These are phyloP conservation scores for Buddleja alternifolia DNA, from an alignment of 257 asterid genomes.

Conservation along the genomic window DNA sequence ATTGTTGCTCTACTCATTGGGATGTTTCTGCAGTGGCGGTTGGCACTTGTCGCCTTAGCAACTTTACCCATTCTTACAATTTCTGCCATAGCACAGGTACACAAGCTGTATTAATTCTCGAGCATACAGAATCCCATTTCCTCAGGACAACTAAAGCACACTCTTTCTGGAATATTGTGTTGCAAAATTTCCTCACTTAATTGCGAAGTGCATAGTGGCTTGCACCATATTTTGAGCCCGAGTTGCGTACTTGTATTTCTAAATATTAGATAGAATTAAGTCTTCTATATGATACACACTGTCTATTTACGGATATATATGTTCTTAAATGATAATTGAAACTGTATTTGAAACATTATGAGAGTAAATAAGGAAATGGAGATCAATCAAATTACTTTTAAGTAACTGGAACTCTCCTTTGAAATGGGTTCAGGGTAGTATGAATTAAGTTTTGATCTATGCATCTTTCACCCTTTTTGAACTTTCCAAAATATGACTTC, in stretches of 20 bases:
- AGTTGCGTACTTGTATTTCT: conserved; percentile 15
- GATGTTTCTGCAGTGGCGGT: conserved; percentile 89
- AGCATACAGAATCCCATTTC: not conserved
- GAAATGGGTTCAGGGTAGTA: no score
- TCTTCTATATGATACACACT: not conserved
- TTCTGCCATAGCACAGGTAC: conserved; percentile 97
- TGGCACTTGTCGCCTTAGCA: conserved; percentile 97
- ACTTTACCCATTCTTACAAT: conserved; percentile 88
- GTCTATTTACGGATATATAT: not conserved
- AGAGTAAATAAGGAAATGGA: not conserved
- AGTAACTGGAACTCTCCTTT: no score
- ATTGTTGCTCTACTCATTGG: conserved; percentile 93
- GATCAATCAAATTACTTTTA: not conserved
- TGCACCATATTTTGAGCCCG: not conserved
- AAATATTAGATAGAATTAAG: conserved; percentile 1
- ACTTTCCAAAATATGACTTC: no score
- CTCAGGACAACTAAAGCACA: conserved; percentile 12
- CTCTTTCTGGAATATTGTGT: not conserved
- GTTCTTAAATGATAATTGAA: not conserved
- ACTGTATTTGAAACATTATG: not conserved
- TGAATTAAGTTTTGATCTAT: no score
- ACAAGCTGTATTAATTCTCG: conserved; percentile 20
- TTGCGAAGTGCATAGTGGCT: not conserved
- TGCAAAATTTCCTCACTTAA: not conserved
- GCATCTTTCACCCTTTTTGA: no score